Base-by-base conservation (phyloP, 106 monocot genomes). In the Dioscorea dumetorum region DNA sequence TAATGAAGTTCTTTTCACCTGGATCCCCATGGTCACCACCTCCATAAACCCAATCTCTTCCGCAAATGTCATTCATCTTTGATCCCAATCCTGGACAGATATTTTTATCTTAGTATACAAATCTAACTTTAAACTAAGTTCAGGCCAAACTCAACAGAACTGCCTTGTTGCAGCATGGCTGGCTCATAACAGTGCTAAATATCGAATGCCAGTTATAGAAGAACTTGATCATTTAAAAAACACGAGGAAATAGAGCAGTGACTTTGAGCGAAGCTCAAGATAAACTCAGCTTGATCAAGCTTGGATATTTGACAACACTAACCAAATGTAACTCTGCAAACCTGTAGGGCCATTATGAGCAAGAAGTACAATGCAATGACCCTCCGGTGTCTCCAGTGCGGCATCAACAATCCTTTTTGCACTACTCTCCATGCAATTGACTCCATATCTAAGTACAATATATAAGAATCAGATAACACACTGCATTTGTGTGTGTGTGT, bases 11-110 rank as follows among this genome's bases (percentile, higher is more conserved):
- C 17, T n/a, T 34, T 48, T 73, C 28, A 95, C 95, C 91, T 78
- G 86, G 78, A 79, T 95, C 95, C 2, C 95, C 95, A 78, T 95
- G 85, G 70, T 95, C 91, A 24, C 95, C 95, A 31, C 88, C 95
- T 41, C 68, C 82, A 58, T 50, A 61, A 57, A 86, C 71, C 95
- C 95, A 95, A 80, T 95, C 95, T 76, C 60, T 79, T 50, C 95
- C 95, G 64, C 91, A 97, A 11, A 91, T 97, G 66, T 91, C 91
- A 63, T 70, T 73, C 51, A 64, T 74, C 31, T 65, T 73, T 17
- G 88, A 84, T 51, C 95, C 95, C 70, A 91, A 63, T 48, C 95
- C 95, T 97, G 70, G 52, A 64, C 13, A 22, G 17, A 23, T 20
- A 18, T 18, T 17, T 12, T 13, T 13, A 51, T 51, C 51, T 51